Conservation (phyloP, 1,139 yeast species). For the Torulaspora globosa region DNA sequence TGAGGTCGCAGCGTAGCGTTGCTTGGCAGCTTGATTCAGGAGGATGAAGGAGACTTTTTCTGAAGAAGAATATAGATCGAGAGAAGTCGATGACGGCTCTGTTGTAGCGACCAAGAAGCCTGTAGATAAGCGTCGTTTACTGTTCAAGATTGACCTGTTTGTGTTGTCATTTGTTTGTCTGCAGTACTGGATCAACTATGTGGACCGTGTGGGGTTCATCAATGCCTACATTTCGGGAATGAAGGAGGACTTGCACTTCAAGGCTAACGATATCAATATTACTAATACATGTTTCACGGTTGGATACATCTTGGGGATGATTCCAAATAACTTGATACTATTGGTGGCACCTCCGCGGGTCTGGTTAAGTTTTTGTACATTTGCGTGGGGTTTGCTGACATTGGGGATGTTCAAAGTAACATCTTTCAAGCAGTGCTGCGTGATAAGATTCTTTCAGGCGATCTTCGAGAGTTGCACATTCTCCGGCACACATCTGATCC, state of each 20-base stretch:
- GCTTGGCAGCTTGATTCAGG: neutral
- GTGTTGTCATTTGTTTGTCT: slow-evolving; percentile 55
- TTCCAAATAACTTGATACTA: slow-evolving; percentile 53
- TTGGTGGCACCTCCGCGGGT: slow-evolving; percentile 50
- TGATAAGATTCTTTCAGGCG: slow-evolving; percentile 52
- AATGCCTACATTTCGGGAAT: slow-evolving; percentile 63
- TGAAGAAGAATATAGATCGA: neutral
- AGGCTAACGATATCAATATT: slow-evolving; percentile 48
- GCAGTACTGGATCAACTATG: slow-evolving; percentile 53
- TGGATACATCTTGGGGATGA: slow-evolving; percentile 55
- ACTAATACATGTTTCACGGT: slow-evolving; percentile 56
- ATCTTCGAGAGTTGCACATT: slow-evolving; percentile 54
- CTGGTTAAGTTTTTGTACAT: slow-evolving; percentile 52
- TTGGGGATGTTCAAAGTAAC: slow-evolving; percentile 47
- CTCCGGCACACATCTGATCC: slow-evolving; percentile 49
- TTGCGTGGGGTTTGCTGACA: slow-evolving; percentile 54
- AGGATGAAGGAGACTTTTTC: neutral
- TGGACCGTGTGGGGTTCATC: slow-evolving; percentile 42
- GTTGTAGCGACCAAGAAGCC: neutral
- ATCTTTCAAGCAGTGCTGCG: slow-evolving; percentile 46
- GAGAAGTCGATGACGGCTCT: neutral
- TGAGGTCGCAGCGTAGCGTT: too few species aligned
- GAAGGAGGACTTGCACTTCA: slow-evolving; percentile 49
- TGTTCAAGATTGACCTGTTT: slow-evolving; percentile 52
- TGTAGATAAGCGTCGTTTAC: slow-evolving; percentile 40